Conservation (phyloP, 2,329 filamentous ascomycete genomes). For the Fusarium buharicum region DNA sequence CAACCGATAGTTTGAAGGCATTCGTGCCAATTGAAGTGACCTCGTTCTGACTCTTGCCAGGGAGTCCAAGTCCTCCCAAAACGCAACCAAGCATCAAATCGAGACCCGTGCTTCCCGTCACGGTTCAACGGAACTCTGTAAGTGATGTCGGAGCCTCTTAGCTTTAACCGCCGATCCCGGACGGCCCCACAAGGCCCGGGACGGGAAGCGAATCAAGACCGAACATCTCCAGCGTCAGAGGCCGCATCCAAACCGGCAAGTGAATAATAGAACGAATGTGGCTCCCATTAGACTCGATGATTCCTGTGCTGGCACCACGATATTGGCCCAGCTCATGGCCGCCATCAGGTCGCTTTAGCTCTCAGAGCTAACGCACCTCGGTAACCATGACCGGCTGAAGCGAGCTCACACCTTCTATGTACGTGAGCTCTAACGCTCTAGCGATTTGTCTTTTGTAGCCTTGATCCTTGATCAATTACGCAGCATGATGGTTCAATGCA, state of each 20-base stretch:
- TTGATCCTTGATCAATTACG: conserved; percentile 20
- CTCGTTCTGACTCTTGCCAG: not conserved
- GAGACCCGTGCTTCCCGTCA: not conserved
- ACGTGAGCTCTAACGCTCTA: conserved; percentile 13
- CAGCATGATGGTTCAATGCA: conserved; percentile 6
- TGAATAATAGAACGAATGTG: conserved; percentile 12
- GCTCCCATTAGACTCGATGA: conserved; percentile 17
- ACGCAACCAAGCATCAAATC: not conserved
- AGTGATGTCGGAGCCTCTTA: conserved; percentile 7
- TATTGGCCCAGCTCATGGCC: conserved; percentile 30
- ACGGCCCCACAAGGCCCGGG: conserved; percentile 32
- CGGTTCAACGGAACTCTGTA: not conserved
- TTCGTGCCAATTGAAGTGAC: not conserved
- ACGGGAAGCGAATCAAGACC: conserved; percentile 19
- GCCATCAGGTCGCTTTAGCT: conserved; percentile 33
- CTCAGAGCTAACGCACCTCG: conserved; percentile 28
- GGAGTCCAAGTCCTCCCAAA: not conserved
- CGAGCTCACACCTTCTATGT: conserved; percentile 12
- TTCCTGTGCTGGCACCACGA: conserved; percentile 21
- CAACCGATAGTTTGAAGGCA: conserved; percentile 14
- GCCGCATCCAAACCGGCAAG: conserved; percentile 15
- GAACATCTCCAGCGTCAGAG: conserved; percentile 3
- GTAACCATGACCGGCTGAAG: conserved; percentile 7
- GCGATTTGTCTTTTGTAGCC: conserved; percentile 22
- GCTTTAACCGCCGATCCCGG: conserved; percentile 8